Conservation (phyloP, 768 basidiomycete species). For the Trametes sanguinea region DNA sequence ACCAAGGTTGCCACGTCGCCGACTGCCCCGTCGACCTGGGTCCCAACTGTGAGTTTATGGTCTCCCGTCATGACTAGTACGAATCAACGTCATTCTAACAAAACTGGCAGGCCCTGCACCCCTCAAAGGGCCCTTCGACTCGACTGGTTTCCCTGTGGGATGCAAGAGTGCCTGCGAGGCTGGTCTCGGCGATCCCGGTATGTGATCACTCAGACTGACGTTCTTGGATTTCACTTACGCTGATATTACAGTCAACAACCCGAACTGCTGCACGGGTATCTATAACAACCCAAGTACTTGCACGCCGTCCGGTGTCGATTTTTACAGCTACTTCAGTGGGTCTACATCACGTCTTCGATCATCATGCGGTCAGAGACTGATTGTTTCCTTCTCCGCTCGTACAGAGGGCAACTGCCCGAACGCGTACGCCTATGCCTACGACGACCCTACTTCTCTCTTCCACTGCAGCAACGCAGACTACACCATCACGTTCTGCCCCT, state of each 20-base stretch:
- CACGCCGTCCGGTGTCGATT: slow-evolving; percentile 46
- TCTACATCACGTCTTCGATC: slow-evolving; percentile 1
- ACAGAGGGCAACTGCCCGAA: slow-evolving; percentile 46
- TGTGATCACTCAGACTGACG: not conserved
- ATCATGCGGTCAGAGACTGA: not conserved
- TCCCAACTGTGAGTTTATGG: slow-evolving; percentile 36
- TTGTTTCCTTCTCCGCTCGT: not conserved
- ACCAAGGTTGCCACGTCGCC: slow-evolving; percentile 36
- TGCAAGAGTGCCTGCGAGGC: slow-evolving; percentile 48
- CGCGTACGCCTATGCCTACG: slow-evolving; percentile 54
- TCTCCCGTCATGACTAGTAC: not conserved
- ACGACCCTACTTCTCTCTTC: slow-evolving; percentile 50
- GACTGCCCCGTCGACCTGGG: slow-evolving; percentile 41
- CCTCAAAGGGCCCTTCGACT: slow-evolving; percentile 39
- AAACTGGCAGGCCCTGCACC: slow-evolving; percentile 34
- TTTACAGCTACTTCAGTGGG: slow-evolving; percentile 51
- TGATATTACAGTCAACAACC: slow-evolving; percentile 45
- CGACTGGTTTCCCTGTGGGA: slow-evolving; percentile 40
- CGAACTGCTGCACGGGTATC: slow-evolving; percentile 65
- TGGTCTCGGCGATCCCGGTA: slow-evolving; percentile 39
- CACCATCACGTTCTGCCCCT: slow-evolving; percentile 50
- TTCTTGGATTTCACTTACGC: no score
- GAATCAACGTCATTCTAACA: not conserved
- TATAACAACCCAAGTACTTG: slow-evolving; percentile 56
- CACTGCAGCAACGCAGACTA: slow-evolving; percentile 47